A percentile compares a stretch with the other conserved stretches of the same genome.
Evolutionary conservation across 306 rosid species (phyloP).

Genomic region (Aeschynomene evenia): DNA sequence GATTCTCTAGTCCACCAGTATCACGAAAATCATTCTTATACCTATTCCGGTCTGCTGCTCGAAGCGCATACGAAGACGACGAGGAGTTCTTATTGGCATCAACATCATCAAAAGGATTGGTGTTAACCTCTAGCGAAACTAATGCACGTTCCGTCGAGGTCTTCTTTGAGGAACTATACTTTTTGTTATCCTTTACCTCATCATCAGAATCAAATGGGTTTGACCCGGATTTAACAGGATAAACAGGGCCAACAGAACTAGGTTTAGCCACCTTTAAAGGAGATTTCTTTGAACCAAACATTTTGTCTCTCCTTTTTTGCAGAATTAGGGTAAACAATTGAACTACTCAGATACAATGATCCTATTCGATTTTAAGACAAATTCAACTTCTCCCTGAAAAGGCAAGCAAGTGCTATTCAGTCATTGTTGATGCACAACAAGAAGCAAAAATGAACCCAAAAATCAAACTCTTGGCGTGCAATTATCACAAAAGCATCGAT

Average conservation of each 20-base stretch:
- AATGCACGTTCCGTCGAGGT: constrained; percentile 51
- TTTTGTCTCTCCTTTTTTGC: constrained; percentile 28
- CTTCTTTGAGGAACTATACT: constrained; percentile 43
- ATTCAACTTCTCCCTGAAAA: constrained; percentile 56
- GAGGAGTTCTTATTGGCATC: constrained; percentile 46
- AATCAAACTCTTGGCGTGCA: constrained; percentile 9
- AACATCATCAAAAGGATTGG: constrained; percentile 75
- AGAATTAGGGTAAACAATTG: constrained; percentile 20
- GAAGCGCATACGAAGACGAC: constrained; percentile 28
- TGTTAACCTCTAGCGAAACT: constrained; percentile 37
- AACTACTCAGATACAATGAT: constrained; percentile 18
- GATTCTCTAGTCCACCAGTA: constrained; percentile 82
- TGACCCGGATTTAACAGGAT: constrained; percentile 50
- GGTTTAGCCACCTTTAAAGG: constrained; percentile 57
- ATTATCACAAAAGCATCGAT: constrained; percentile 10
- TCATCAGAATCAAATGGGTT: constrained; percentile 72
- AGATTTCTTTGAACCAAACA: constrained; percentile 78
- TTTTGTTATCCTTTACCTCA: constrained; percentile 40
- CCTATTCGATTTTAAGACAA: constrained; percentile 1
- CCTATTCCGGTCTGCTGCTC: constrained; percentile 54
- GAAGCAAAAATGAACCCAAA: constrained; percentile 21
- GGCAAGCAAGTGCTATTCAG: constrained; percentile 31
- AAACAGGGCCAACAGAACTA: constrained; percentile 40
- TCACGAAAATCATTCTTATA: constrained; percentile 75
- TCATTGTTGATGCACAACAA: neutral